Base-by-base conservation (phyloP, 805 yeast species). In the Candida maltosa region DNA sequence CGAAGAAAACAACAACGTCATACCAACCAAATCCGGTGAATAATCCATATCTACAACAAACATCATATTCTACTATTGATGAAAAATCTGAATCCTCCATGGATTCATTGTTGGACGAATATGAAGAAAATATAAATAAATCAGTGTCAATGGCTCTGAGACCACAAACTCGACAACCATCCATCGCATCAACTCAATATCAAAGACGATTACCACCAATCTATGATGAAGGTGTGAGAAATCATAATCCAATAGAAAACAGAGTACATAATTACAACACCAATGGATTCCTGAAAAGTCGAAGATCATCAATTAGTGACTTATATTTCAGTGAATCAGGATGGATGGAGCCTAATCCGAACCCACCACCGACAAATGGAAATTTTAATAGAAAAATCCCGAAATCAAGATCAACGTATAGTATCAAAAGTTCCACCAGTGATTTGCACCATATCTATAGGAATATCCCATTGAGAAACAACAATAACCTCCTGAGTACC, bases 331-430 rank as follows among this genome's bases (percentile, higher is more conserved):
- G 69, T 10, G 76, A 70, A 28, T 60, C 69, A 14, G 69, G 65
- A 37, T 75, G 80, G 79, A 73, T 74, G 78, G 78, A 73, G 35
- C 71, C 77, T 3, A 40, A 33, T 26, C 28, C 25, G 15, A 6
- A 18, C 11, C 34, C 23, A 14, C 20, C 17, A 11, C 36, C 16
- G 10, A 18, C 27, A n/a, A 21, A 20, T 30, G 29, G 19, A 17
- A 29, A 17, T 31, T 29, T 42, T n/a, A n/a, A n/a, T 12, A 27
- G 35, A 11, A 29, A 28, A 16, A 26, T 45, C 4, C 39, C 52
- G 2, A 52, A 51, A 30, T 44, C 59, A 8, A 41, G 57, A 40
- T 55, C 62, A 11, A 46, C 40, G 17, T 49, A 53, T 33, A 52
- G 56, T 36, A 40, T 59, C 26, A 37, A 45, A 23, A 23, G 29